Evolutionary conservation across 371 early-diverging fungal genomes (phyloP), one percentile per base, ranked within the genome.

Genomic region (Phascolomyces articulosus): DNA sequence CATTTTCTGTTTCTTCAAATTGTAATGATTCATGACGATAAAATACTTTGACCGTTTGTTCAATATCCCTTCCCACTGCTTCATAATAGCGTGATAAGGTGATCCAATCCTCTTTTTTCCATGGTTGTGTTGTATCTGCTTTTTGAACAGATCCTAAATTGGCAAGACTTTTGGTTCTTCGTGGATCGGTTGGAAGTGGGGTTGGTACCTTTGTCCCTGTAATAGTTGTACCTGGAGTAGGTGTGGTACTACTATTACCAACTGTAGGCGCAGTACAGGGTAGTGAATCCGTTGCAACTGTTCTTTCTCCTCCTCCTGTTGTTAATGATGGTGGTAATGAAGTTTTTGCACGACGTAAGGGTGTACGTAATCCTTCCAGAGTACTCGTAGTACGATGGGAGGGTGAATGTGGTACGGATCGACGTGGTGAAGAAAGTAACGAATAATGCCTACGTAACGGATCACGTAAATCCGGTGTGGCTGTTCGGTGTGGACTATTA

Each of bases 401-500:
- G 2, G 58, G 34, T 7, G 41, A 40, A 11, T 16, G 18, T 40
- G 60, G 24, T 1, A 47, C 16, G n/a, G 24, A 16, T 21, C 40
- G 48, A 29, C 56, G 28, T 15, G 29, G 38, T 6, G 34, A 34
- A 55, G 29, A 11, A 1, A 55, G 34, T 31, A 38, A 6, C 4
- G 56, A 34, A 31, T 55, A 55, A 34, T 40, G 41, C 20, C 60
- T 44, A 28, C 40, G 40, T 20, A 59, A 47, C 3, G 60, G 28
- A 47, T 41, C 47, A 28, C 60, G 60, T 41, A 59, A 28, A 41
- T 59, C 60, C 16, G 60, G 60, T 26, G 60, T 41, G 9, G 29
- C 56, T 6, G 4, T 29, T 3, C 56, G 56, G 9, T 38, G 56
- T 55, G 56, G 56, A 31, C 38, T 55, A 24, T 2, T 55, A 24